Percentiles rank a stretch among this genome's conserved stretches.
Evolutionary conservation across 305 asterid species (phyloP).

Genomic region (Ruellia speciosa): DNA sequence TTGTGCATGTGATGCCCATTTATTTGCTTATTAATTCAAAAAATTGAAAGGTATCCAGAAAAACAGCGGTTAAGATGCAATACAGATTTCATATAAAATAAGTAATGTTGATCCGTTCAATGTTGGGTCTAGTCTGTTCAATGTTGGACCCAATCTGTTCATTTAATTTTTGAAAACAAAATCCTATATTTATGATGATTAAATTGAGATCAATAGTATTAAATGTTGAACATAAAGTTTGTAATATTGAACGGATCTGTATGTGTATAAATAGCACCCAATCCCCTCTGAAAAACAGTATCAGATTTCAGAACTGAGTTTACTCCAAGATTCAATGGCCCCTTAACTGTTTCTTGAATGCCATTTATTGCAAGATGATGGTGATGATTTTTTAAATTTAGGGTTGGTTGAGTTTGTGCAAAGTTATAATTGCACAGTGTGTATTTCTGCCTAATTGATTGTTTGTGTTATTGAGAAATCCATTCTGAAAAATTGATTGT

Average conservation of each 20-base stretch:
- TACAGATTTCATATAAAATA: no score
- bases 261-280: no score
- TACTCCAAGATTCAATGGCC: conserved; percentile 8
- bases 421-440: not conserved
- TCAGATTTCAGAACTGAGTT: not conserved
- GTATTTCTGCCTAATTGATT: not conserved
- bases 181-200: no score
- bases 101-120: no score
- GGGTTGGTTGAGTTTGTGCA: not conserved
- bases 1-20: conserved; percentile 11
- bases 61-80: not conserved
- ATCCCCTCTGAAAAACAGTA: no score
- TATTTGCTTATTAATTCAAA: conserved; percentile 12
- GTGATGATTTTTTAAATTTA: not conserved
- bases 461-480: not conserved
- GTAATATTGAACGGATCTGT: no score
- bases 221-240: no score
- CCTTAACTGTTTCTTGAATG: conserved; percentile 15
- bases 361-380: conserved; percentile 7
- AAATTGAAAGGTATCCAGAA: conserved; percentile 14
- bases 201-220: no score
- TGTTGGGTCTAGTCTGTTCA: no score
- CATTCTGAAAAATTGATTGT: not conserved
- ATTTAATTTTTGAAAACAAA: no score
- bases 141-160: no score